Evolutionary conservation across 352 stramenopile genomes (phyloP), one percentile per base, ranked within the genome.

Genomic region (Globisporangium megalacanthum): DNA sequence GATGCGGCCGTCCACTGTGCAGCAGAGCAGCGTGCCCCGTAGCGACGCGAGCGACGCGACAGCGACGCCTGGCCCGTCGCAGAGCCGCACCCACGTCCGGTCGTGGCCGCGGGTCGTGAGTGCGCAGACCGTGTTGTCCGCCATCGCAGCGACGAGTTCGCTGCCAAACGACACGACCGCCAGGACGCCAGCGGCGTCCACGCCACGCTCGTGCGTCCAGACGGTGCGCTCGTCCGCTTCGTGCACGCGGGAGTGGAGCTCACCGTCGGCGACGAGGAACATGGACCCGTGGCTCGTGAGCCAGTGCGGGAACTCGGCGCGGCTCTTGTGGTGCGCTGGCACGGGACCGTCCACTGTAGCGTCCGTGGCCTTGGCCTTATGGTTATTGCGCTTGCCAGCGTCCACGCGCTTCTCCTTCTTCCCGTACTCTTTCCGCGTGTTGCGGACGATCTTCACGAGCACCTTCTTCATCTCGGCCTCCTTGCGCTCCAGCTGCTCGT

Each of bases 401-500:
- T 56, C 70, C 50, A 90, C 72, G 44, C 79, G 78, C 64, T 92
- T 96, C 62, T 92, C 80, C 69, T 94, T 96, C 67, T 92, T 89
- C 60, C 75, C 75, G 49, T 83, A 94, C 62, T 95, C 86, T 51
- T 93, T 92, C 33, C 81, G 72, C 19, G 84, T 90, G 53, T 87
- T 81, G 17, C 88, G 81, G 35, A 90, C 79, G 46, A 94, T 92
- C 67, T 89, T 91, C 1, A 93, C 73, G 47, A 96, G 67, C 52
- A 95, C 86, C 52, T 93, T 92, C 73, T 92, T 93, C 88, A 96
- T 95, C 67, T 92, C 83, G 52, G 79, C 62, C 49, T 96, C 85
- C 58, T 96, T 96, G 54, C 77, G 79, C 55, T 87, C 69, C 35
- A 94, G 61, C 57, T 96, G 88, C 65, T 94, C 79, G 7, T 83